Base-by-base conservation (phyloP, 345 rosid genomes). In the Euphorbia pulcherrima region DNA sequence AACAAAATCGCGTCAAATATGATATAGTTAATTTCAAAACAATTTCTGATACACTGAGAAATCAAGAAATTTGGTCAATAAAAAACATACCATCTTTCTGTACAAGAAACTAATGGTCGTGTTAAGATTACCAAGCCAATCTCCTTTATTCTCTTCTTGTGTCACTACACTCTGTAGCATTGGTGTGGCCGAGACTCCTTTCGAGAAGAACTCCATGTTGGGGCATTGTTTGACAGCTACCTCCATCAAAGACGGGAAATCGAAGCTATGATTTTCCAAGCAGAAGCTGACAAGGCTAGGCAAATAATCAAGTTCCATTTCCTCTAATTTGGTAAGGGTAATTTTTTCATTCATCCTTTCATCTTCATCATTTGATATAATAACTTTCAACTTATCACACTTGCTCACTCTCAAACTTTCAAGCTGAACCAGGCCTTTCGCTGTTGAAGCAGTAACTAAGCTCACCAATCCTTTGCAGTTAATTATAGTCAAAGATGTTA, bases 351-450 rank as follows among this genome's bases (percentile, higher is more conserved):
- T 5, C 18, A 1, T 44, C 2, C 27, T 24, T 39, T 52, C 21
- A 16, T 14, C 53, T 27, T 0, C 60, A 0, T 9, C 60, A 14
- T 8, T 28, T 3, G 47, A 20, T 23, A 74, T 8, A 13, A 78
- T 18, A 52, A 62, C 67, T 62, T 55, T 65, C 20, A 75, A 8
- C 21, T 2, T 17, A 14, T 48, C 7, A 18, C 82, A 75, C 1
- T 69, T 35, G 3, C 2, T 23, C 61, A 79, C 46, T 0, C 0
- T 20, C 79, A 75, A 26, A 0, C 1, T 16, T 1, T 3, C 3
- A n/a, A 79, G 67, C 2, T 40, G n/a, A 50, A 20, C 39, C 62
- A 75, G 20, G 35, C 24, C 9, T 64, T 48, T 37, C 8, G 73
- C 69, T 0, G 68, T 44, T 18, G 51, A 48, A 17, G 48, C 16